Evolutionary conservation across 1,284 basidiomycete genomes (phyloP).

Genomic region (Apiotrichum porosum): DNA sequence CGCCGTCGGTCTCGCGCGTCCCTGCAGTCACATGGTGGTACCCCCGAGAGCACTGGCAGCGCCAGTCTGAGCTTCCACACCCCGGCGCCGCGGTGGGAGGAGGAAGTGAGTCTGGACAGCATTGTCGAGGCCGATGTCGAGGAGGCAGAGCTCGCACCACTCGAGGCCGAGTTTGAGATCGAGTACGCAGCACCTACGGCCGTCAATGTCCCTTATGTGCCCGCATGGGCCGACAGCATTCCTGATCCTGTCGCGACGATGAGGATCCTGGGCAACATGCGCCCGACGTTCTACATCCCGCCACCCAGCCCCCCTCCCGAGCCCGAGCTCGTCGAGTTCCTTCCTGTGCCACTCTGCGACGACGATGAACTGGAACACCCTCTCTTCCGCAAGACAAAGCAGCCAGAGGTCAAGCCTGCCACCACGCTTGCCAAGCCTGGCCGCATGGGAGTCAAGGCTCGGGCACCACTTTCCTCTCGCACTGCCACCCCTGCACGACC

Average conservation of each 20-base stretch:
- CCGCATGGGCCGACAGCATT: conserved; percentile 12
- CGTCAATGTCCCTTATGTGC: conserved; percentile 8
- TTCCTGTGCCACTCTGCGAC: conserved; percentile 1
- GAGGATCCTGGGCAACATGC: conserved; percentile 7
- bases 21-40: not conserved
- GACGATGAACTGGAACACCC: conserved; percentile 13
- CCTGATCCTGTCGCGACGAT: conserved; percentile 14
- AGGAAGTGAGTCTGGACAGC: conserved; percentile 34
- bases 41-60: not conserved
- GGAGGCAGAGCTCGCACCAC: not conserved
- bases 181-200: conserved; percentile 13
- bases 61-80: not conserved
- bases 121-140: conserved; percentile 28
- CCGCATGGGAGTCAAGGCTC: not conserved
- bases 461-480: not conserved
- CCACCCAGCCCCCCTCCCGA: conserved; percentile 1
- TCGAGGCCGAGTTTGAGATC: conserved; percentile 10
- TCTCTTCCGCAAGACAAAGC: conserved; percentile 1
- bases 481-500: not conserved
- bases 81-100: conserved; percentile 27
- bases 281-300: conserved; percentile 1
- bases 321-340: not conserved
- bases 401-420: not conserved
- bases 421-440: not conserved
- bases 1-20: conserved; percentile 19